phyloP scores from a whole-genome alignment of 2,329 filamentous ascomycete genomes.

The Mycocentrospora acerina region DNA sequence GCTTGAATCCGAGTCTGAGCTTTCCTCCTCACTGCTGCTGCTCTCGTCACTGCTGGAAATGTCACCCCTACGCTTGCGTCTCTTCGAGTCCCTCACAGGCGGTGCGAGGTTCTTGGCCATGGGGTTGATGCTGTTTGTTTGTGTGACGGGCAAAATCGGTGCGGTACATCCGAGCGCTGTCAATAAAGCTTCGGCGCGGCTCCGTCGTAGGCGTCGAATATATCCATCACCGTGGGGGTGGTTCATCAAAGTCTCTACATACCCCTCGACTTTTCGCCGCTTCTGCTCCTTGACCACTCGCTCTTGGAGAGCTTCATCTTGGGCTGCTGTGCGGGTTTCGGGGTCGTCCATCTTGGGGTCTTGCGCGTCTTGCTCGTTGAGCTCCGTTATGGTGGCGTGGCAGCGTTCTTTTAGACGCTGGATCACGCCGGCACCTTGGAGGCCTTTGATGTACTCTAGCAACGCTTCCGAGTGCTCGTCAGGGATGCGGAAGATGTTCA shows the following conservation, averaged over 20 bases:
- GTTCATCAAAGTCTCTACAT: slow-evolving; percentile 26
- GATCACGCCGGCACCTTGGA: slow-evolving; percentile 71
- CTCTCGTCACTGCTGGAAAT: slow-evolving; percentile 37
- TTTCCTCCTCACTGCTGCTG: slow-evolving; percentile 30
- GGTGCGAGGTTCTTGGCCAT: slow-evolving; percentile 15
- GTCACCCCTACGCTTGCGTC: slow-evolving; percentile 31
- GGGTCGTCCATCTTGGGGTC: slow-evolving; percentile 35
- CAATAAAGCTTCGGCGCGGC: slow-evolving; percentile 35
- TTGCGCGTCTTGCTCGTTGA: slow-evolving; percentile 44
- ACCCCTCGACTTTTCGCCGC: slow-evolving; percentile 31
- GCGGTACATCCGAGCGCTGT: slow-evolving; percentile 28
- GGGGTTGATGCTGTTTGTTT: slow-evolving; percentile 17
- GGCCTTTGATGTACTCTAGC: slow-evolving; percentile 73
- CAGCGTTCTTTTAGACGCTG: slow-evolving; percentile 69
- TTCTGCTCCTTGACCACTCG: slow-evolving; percentile 36
- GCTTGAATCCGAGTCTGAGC: slow-evolving; percentile 17
- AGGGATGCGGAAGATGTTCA: slow-evolving; percentile 71
- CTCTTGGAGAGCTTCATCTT: slow-evolving; percentile 39
- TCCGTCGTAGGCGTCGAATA: slow-evolving; percentile 37
- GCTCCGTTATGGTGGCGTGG: slow-evolving; percentile 58
- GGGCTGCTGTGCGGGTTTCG: slow-evolving; percentile 37
- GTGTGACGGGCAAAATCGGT: slow-evolving; percentile 20
- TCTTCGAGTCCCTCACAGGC: slow-evolving; percentile 16
- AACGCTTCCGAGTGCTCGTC: slow-evolving; percentile 68
- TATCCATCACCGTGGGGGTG: slow-evolving; percentile 31